Conservation (phyloP, 1,284 basidiomycete species). For the Austroboletus novae-zelandiae region DNA sequence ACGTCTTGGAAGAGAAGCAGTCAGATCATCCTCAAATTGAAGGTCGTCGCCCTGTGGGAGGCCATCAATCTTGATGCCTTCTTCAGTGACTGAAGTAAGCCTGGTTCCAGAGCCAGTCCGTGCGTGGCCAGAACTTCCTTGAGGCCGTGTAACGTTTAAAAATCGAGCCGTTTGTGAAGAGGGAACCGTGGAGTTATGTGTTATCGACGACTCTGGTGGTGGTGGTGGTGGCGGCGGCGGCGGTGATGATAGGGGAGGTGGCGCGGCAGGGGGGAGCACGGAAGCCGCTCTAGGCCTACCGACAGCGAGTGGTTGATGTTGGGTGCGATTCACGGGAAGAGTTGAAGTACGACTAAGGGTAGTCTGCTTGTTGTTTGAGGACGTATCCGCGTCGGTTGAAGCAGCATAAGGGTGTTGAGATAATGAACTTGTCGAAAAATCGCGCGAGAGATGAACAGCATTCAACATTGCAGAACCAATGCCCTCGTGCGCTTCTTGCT, state of each 20-base stretch:
- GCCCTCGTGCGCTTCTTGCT: constrained; percentile 44
- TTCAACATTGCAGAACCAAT: constrained; percentile 51
- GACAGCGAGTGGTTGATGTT: constrained; percentile 24
- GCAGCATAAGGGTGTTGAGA: constrained; percentile 44
- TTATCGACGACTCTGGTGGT: constrained; percentile 40
- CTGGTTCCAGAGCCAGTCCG: constrained; percentile 56
- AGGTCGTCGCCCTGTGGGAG: constrained; percentile 25
- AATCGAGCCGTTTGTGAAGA: constrained; percentile 30
- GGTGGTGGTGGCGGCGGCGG: constrained; percentile 27
- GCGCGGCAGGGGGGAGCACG: constrained; percentile 60
- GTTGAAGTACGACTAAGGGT: constrained; percentile 30
- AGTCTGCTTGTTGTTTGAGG: constrained; percentile 16
- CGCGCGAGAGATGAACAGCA: constrained; percentile 37
- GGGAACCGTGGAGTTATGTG: constrained; percentile 24
- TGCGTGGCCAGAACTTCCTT: constrained; percentile 52
- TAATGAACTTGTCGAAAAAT: constrained; percentile 27
- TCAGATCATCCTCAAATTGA: constrained; percentile 32
- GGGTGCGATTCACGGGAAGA: constrained; percentile 27
- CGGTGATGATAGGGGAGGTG: constrained; percentile 60
- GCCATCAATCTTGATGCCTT: constrained; percentile 42
- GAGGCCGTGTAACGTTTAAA: constrained; percentile 41
- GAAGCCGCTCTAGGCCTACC: constrained; percentile 54
- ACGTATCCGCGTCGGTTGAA: constrained; percentile 32
- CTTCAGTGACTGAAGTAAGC: constrained; percentile 62
- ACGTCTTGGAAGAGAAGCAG: constrained; percentile 26